These are phyloP conservation scores for Mycothermus thermophilus DNA, from an alignment of 495 filamentous ascomycete genomes.

Conservation along the genomic window DNA sequence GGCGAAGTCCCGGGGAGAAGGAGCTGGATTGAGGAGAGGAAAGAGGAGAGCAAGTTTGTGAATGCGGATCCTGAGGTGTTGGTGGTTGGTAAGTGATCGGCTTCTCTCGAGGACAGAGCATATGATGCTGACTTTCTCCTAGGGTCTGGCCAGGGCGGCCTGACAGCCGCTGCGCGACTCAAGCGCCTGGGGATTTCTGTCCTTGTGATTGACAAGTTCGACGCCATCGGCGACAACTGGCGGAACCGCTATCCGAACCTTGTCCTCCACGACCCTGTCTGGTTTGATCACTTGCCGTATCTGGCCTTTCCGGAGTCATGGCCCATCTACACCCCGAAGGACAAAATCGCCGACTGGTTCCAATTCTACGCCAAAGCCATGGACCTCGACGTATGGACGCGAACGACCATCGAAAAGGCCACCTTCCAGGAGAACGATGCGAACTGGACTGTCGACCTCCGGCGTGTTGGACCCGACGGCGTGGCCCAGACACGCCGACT, in stretches of 20 bases:
- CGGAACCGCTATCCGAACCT: slow-evolving; percentile 48
- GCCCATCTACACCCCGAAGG: slow-evolving; percentile 64
- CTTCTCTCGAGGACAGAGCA: neutral
- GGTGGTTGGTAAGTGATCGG: slow-evolving; percentile 42
- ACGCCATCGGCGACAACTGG: slow-evolving; percentile 65
- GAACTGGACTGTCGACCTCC: slow-evolving; percentile 48
- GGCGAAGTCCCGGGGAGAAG: slow-evolving; percentile 29
- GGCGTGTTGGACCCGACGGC: slow-evolving; percentile 35
- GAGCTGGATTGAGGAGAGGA: slow-evolving; percentile 55
- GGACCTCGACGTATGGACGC: slow-evolving; percentile 69
- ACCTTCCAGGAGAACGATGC: slow-evolving; percentile 40
- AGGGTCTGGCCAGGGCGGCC: slow-evolving; percentile 44
- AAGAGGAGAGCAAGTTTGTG: slow-evolving; percentile 41
- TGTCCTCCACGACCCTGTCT: slow-evolving; percentile 64
- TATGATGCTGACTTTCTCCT: neutral
- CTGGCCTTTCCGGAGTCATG: slow-evolving; percentile 52
- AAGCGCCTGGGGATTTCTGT: slow-evolving; percentile 53
- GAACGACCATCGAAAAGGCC: slow-evolving; percentile 35
- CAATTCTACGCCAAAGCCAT: slow-evolving; percentile 56
- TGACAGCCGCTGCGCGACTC: slow-evolving; percentile 54
- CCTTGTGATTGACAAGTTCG: slow-evolving; percentile 53
- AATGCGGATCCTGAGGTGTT: slow-evolving; percentile 48
- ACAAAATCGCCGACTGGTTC: slow-evolving; percentile 70
- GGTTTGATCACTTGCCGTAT: slow-evolving; percentile 67
- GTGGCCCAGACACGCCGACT: slow-evolving; percentile 40